These are phyloP conservation scores for Candida sp. DNA, from an alignment of 1,139 yeast species.

Conservation along the genomic window DNA sequence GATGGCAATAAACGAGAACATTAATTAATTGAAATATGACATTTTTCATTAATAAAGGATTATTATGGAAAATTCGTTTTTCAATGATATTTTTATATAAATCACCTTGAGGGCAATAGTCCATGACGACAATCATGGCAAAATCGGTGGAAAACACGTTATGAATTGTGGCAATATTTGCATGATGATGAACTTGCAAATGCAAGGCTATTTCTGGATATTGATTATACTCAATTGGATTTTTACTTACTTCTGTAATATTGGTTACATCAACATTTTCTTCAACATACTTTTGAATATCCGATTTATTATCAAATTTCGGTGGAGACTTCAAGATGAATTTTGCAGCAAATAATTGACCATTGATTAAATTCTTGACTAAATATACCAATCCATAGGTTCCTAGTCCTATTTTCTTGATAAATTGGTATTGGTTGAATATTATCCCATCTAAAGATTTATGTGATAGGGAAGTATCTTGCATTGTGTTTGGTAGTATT, in stretches of 20 bases:
- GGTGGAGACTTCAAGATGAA: constrained; percentile 53
- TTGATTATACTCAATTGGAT: constrained; percentile 28
- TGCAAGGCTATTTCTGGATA: constrained; percentile 72
- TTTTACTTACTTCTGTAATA: constrained; percentile 16
- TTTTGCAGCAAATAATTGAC: constrained; percentile 66
- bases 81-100: constrained; percentile 79
- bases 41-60: constrained; percentile 51
- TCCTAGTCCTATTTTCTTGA: constrained; percentile 76
- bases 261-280: not conserved
- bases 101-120: constrained; percentile 80
- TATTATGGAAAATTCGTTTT: constrained; percentile 46
- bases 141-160: constrained; percentile 62
- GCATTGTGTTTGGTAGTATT: not conserved
- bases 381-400: constrained; percentile 84
- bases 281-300: constrained; percentile 16
- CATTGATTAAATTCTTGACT: constrained; percentile 54
- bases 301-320: constrained; percentile 23
- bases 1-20: constrained; percentile 69
- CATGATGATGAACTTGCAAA: constrained; percentile 70
- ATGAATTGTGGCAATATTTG: constrained; percentile 72
- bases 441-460: constrained; percentile 21
- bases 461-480: constrained; percentile 5
- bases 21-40: constrained; percentile 76
- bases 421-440: constrained; percentile 24
- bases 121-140: constrained; percentile 67